Evolutionary conservation across 139 green algal species (phyloP).

Genomic region (Picocystis salinarum): DNA sequence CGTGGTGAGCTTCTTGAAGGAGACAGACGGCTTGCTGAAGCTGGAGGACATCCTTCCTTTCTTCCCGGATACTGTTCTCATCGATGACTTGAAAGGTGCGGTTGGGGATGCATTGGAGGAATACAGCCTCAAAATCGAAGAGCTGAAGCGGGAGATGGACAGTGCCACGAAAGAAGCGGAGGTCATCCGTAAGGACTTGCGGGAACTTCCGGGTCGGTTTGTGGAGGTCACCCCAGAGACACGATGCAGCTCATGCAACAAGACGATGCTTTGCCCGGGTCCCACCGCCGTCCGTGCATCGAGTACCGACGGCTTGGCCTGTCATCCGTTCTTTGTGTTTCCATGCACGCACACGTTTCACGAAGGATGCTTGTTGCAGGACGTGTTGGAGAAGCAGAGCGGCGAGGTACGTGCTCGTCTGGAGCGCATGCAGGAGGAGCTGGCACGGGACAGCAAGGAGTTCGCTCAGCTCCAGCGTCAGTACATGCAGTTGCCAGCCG

Average conservation of each 20-base stretch:
- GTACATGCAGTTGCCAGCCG: no score
- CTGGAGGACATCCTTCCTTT: constrained; percentile 93
- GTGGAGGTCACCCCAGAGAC: constrained; percentile 28
- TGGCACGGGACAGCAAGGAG: no score
- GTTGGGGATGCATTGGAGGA: constrained; percentile 31
- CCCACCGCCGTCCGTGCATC: constrained; percentile 3
- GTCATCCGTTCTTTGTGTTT: constrained; percentile 59
- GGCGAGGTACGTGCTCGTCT: no score
- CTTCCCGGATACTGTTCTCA: constrained; percentile 89
- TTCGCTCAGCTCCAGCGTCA: no score
- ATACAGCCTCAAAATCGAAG: constrained; percentile 67
- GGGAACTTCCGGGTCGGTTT: constrained; percentile 15
- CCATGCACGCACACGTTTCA: constrained; percentile 50
- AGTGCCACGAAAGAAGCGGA: constrained; percentile 53
- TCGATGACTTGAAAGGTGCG: constrained; percentile 75
- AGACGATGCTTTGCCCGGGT: background rate
- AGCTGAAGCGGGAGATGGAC: constrained; percentile 43
- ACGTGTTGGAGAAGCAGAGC: constrained; percentile 33
- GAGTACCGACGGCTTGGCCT: constrained; percentile 19
- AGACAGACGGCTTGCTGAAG: constrained; percentile 48
- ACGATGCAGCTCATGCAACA: constrained; percentile 34
- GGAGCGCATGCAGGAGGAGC: no score
- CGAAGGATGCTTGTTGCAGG: constrained; percentile 28
- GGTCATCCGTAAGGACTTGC: constrained; percentile 31
- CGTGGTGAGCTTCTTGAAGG: constrained; percentile 42